Base-by-base conservation (phyloP, 2,329 filamentous ascomycete genomes). In the Cryoendolithus antarcticus region DNA sequence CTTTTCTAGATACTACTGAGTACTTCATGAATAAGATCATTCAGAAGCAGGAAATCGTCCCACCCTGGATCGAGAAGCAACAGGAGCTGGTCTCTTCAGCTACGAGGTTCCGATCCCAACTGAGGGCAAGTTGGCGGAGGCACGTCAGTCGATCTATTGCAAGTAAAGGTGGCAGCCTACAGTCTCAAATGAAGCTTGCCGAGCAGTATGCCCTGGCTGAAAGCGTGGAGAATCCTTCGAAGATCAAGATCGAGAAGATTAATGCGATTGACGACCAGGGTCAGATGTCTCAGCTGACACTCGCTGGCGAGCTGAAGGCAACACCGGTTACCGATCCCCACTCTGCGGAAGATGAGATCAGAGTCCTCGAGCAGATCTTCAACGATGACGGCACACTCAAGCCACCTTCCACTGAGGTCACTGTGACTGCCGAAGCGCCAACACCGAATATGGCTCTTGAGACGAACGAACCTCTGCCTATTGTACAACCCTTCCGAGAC, bases 1-100 rank as follows among this genome's bases (percentile, higher is more conserved):
- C 91, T 0, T 96, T 93, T 54, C 76, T 96, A 41, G 86, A 96
- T 55, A 96, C 89, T 0, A 96, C 91, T 0, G 89, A 96, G 61
- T 95, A 95, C 58, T 84, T 96, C 52, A 82, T 96, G 81, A 96
- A 98, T 63, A 91, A 93, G 63, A 95, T 96, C 67, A 95, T 98
- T 46, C 84, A 95, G 63, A 81, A 82, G 42, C 91, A 98, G 61
- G 88, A 94, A 12, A 84, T 96, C 43, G 85, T 93, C 1, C 91
- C 91, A 1, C 89, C 89, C 0, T 98, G 91, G 91, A 96, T 98
- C 43, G 91, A 98, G 62, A 96, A 95, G 63, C 91, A 98, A 59
- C 89, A 96, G 57, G 86, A 95, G 53, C 66, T 96, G 4, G 71
- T 77, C 8, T 77, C 75, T 44, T 73, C 82, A 0, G 72, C 79